Evolutionary conservation across 345 rosid genomes (phyloP).

Genomic region (Aquilaria sinensis): DNA sequence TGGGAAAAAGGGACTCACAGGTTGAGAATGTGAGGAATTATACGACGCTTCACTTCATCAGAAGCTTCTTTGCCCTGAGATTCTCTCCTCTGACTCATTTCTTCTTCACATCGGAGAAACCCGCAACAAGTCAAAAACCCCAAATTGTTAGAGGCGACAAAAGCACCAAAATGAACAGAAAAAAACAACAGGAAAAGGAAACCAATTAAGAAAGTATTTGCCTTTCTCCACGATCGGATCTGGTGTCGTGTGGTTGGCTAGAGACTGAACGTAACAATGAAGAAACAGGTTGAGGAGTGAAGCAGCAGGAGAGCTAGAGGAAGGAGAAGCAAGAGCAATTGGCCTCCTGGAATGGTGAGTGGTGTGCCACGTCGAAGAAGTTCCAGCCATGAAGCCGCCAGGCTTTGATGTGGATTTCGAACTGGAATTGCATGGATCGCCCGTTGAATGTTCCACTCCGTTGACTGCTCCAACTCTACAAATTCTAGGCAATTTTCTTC

Average conservation of each 20-base stretch:
- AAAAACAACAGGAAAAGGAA: not conserved
- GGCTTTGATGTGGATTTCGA: no score
- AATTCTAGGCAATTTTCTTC: no score
- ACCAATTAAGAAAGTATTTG: not conserved
- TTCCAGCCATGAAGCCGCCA: no score
- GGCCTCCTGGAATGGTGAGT: no score
- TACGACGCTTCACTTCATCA: slow-evolving; percentile 27
- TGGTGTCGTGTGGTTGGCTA: not conserved
- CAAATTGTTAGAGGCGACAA: not conserved
- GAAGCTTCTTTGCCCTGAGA: slow-evolving; percentile 40
- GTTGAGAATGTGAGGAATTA: slow-evolving; percentile 76
- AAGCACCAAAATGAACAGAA: not conserved
- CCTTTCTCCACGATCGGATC: not conserved
- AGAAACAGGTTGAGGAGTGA: no score
- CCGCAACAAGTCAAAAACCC: not conserved
- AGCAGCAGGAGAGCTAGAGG: no score
- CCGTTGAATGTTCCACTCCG: no score
- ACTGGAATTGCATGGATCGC: no score
- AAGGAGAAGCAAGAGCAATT: no score
- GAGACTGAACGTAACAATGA: not conserved
- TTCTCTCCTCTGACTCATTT: slow-evolving; percentile 33
- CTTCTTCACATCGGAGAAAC: slow-evolving; percentile 11
- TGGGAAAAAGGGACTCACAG: slow-evolving; percentile 34
- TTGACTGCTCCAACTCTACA: no score
- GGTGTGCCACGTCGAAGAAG: no score